These are phyloP conservation scores for Sisymbrium altissimum DNA, from an alignment of 345 rosid genomes.

Conservation along the genomic window DNA sequence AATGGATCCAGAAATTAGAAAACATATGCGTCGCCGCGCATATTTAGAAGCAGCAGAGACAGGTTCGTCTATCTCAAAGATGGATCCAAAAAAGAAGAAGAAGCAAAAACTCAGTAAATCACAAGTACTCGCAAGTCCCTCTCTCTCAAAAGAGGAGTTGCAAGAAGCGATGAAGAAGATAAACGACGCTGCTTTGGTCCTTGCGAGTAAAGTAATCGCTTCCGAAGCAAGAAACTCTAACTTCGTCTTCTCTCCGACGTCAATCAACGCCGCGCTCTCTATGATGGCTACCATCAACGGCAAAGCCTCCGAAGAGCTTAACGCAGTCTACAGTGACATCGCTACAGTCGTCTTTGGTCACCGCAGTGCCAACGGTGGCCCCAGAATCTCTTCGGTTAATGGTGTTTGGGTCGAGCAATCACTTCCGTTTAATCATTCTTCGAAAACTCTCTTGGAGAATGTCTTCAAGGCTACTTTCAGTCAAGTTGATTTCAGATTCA, in stretches of 20 bases:
- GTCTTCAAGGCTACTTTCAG: neutral
- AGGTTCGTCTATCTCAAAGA: too few relatives aligned
- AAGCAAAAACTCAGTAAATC: too few relatives aligned
- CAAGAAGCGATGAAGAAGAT: too few relatives aligned
- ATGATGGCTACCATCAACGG: neutral
- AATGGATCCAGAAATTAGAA: too few relatives aligned
- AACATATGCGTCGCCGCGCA: too few relatives aligned
- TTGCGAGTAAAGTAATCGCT: too few relatives aligned
- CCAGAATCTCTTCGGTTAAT: neutral
- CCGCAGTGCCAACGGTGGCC: neutral
- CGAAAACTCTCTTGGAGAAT: neutral
- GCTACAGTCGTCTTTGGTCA: neutral
- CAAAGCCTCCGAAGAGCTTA: neutral
- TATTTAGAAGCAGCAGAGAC: too few relatives aligned
- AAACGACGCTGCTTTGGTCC: too few relatives aligned
- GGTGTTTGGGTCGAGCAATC: constrained; percentile 11
- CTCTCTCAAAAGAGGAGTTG: too few relatives aligned
- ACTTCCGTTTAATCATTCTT: neutral
- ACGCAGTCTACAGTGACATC: neutral
- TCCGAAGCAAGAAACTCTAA: too few relatives aligned
- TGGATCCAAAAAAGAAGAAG: too few relatives aligned
- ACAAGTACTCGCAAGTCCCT: too few relatives aligned
- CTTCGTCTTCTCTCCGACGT: neutral
- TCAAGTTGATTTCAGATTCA: neutral
- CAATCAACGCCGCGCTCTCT: neutral